A percentile compares a stretch with the other conserved stretches of the same genome.
phyloP scores from a whole-genome alignment of 768 basidiomycete genomes.

The Holtermanniella nyarrowii region DNA sequence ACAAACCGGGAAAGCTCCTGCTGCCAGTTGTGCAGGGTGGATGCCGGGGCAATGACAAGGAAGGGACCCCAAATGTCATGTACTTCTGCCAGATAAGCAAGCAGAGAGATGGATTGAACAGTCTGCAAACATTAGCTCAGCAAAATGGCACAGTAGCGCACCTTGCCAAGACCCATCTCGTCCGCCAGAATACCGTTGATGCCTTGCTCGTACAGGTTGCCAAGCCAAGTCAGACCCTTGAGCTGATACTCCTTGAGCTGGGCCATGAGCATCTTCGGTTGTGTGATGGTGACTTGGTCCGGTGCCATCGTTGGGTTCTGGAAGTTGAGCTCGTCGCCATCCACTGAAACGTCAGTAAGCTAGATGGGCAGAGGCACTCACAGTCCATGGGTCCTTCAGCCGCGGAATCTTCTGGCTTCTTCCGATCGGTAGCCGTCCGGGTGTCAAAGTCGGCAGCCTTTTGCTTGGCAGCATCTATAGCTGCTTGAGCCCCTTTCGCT shows the following conservation, averaged over 20 bases:
- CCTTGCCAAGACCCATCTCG: constrained; percentile 72
- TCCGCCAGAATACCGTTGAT: constrained; percentile 99
- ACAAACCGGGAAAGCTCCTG: constrained; percentile 95
- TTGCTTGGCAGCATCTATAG: constrained; percentile 64
- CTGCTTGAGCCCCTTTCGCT: constrained; percentile 77
- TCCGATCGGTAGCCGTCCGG: constrained; percentile 67
- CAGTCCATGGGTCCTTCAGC: constrained; percentile 13
- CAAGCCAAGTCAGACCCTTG: constrained; percentile 96
- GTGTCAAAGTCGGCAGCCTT: constrained; percentile 77
- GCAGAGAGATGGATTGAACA: constrained; percentile 90
- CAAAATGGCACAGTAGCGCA: constrained; percentile 8
- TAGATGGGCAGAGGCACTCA: constrained; percentile 4
- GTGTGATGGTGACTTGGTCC: constrained; percentile 71
- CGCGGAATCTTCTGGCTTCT: constrained; percentile 65
- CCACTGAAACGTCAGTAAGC: constrained; percentile 19
- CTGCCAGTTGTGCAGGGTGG: constrained; percentile 98
- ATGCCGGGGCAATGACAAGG: constrained; percentile 91
- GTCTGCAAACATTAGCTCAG: constrained; percentile 44
- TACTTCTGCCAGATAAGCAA: constrained; percentile 89
- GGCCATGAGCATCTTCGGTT: constrained; percentile 92
- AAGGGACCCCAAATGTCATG: constrained; percentile 99
- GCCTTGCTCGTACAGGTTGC: constrained; percentile 93
- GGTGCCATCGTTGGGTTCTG: constrained; percentile 90
- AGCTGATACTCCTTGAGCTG: constrained; percentile 96
- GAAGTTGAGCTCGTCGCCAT: constrained; percentile 85